phyloP scores from a whole-genome alignment of 805 yeast species.

The Suhomyces prunicola region DNA sequence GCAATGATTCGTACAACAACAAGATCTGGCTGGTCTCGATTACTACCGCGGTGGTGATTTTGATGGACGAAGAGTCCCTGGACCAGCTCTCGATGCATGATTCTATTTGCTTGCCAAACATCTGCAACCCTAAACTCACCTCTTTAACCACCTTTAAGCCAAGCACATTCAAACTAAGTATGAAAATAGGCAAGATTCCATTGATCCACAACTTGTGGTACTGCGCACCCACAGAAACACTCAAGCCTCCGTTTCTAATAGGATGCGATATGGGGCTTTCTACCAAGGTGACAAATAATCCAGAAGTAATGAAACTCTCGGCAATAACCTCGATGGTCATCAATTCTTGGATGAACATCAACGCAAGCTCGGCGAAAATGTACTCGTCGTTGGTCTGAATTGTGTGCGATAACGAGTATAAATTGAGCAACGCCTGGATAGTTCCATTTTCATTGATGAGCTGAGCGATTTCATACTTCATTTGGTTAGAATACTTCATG shows the following conservation, averaged over 20 bases:
- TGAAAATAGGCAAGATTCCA: conserved; percentile 68
- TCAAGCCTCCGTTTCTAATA: conserved; percentile 64
- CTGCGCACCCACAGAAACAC: conserved; percentile 49
- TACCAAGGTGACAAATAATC: conserved; percentile 60
- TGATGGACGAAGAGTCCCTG: conserved; percentile 44
- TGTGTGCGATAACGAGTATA: conserved; percentile 67
- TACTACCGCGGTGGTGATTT: conserved; percentile 34
- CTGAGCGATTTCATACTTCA: conserved; percentile 49
- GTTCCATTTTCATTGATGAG: conserved; percentile 58
- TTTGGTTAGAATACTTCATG: conserved; percentile 45
- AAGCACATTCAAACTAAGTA: conserved; percentile 57
- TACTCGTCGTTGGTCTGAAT: conserved; percentile 61
- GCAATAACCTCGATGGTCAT: conserved; percentile 62
- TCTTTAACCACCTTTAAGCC: conserved; percentile 67
- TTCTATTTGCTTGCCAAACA: conserved; percentile 64
- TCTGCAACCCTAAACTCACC: conserved; percentile 55
- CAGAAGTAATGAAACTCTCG: conserved; percentile 58
- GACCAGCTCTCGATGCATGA: conserved; percentile 69
- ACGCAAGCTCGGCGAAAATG: conserved; percentile 66
- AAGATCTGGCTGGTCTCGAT: conserved; percentile 56
- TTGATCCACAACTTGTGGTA: conserved; percentile 82
- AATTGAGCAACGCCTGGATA: conserved; percentile 55
- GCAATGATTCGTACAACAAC: conserved; percentile 57
- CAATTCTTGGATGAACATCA: conserved; percentile 68
- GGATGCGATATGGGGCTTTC: conserved; percentile 71